Percentiles rank a stretch among this genome's conserved stretches.
These are phyloP conservation scores for Paracorniculantispora psalliotae DNA, from an alignment of 2,329 filamentous ascomycete genomes.

Conservation along the genomic window DNA sequence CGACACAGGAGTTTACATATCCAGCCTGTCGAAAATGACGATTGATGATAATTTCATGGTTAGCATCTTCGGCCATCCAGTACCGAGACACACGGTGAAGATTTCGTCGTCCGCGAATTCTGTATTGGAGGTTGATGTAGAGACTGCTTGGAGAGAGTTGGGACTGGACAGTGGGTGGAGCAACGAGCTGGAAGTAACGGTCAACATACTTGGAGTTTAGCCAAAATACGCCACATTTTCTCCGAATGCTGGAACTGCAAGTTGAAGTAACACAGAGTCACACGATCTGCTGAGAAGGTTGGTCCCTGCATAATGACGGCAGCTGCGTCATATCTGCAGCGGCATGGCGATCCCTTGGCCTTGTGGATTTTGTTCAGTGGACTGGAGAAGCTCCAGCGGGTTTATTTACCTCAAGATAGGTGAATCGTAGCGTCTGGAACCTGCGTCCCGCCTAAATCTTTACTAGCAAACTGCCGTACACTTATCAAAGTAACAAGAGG, in stretches of 20 bases:
- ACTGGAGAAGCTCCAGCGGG: background rate
- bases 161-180: slow-evolving; percentile 67
- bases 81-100: slow-evolving; percentile 62
- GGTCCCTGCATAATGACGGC: background rate
- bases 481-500: too few species aligned
- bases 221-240: background rate
- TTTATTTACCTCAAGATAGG: background rate
- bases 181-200: slow-evolving; percentile 70
- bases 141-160: slow-evolving; percentile 72
- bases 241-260: too few species aligned
- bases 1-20: slow-evolving; percentile 65
- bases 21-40: slow-evolving; percentile 55
- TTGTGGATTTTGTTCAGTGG: background rate
- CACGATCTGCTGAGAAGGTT: background rate
- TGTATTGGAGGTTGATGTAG: slow-evolving; percentile 73
- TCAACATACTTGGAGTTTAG: slow-evolving; percentile 26
- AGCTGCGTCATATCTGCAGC: background rate
- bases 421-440: background rate
- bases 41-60: slow-evolving; percentile 66
- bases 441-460: background rate
- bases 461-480: too few species aligned
- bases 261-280: background rate
- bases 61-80: slow-evolving; percentile 64
- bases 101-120: slow-evolving; percentile 46
- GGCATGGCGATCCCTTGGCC: background rate